Evolutionary conservation across 2,329 filamentous ascomycete genomes (phyloP).

Genomic region (Coniella lustricola): DNA sequence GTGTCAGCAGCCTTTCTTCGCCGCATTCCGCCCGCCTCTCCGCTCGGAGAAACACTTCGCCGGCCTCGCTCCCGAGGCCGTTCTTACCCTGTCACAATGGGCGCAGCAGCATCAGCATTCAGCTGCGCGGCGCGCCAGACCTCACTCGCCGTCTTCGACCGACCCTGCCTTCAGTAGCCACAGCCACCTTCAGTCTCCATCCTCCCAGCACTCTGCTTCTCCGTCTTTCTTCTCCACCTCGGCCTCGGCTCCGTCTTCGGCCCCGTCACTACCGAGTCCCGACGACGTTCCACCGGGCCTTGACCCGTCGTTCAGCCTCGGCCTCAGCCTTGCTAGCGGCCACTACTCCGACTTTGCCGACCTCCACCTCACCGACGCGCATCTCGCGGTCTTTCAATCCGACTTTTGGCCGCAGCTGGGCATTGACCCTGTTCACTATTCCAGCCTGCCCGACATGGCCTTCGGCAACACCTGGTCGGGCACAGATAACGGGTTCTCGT

Average conservation of each 20-base stretch:
- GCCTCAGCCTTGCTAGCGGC: background rate
- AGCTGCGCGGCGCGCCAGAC: constrained; percentile 17
- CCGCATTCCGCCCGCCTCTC: background rate
- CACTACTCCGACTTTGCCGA: background rate
- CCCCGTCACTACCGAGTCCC: constrained; percentile 1
- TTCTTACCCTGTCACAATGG: constrained; percentile 25
- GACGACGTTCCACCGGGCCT: too few relatives aligned
- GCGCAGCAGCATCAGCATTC: constrained; percentile 18
- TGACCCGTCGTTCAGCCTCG: constrained; percentile 2
- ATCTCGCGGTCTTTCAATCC: constrained; percentile 8
- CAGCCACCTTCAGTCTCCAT: background rate
- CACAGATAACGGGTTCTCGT: constrained; percentile 6
- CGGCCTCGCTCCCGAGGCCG: constrained; percentile 26
- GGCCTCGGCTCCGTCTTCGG: background rate
- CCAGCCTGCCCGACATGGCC: background rate
- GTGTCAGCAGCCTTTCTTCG: too few relatives aligned
- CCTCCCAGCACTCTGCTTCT: background rate
- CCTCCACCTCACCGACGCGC: background rate
- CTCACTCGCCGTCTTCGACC: constrained; percentile 15
- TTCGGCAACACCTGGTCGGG: constrained; percentile 13
- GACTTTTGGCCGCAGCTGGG: constrained; percentile 8
- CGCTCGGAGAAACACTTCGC: constrained; percentile 1
- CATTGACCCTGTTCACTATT: background rate
- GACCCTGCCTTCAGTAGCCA: background rate
- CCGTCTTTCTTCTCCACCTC: background rate